Base-by-base conservation (phyloP, 192 early-diverging fungal species). In the Coemansia sp. region DNA sequence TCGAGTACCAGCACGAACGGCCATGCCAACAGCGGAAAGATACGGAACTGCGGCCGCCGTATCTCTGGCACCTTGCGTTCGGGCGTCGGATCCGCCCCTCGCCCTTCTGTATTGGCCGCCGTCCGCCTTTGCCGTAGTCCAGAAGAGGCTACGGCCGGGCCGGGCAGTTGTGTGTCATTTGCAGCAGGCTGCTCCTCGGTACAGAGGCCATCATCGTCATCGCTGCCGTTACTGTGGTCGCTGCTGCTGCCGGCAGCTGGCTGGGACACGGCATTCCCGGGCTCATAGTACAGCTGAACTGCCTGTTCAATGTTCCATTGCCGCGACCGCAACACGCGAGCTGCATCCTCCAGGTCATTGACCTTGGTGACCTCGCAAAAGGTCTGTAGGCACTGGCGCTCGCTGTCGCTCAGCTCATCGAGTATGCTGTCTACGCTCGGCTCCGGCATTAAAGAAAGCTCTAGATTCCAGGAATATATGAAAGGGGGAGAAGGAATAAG, bases 251-350 rank as follows among this genome's bases (percentile, higher is more conserved):
- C 33, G 14, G 32, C 32, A 34, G 21, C 11, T 16, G 39, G 2
- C 21, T 35, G n/a, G 3, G 19, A 18, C 18, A 33, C 31, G n/a
- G 14, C 8, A 17, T 32, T 38, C 11, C 32, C 48, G 6, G 66
- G 54, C 54, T 69, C 59, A 17, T 48, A 69, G 41, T 57, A 69
- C 21, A 54, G 38, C 31, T 70, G 60, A 11, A 63, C 31, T 17
- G 67, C 55, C 40, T 53, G 42, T 17, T 49, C 35, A 18, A 62
- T 21, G 34, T 54, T 45, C 67, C 67, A 70, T n/a, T 59, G 22
- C 41, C 31, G 47, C 22, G 55, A 53, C 37, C 28, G 33, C 6
- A 70, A 38, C 19, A 59, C 47, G 7, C 51, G 12, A n/a, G 59
- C 33, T 6, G 67, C 67, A 16, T 30, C 14, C 34, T 35, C 42